These are phyloP conservation scores for Cyberlindnera xylosilytica DNA, from an alignment of 805 yeast genomes.

Conservation along the genomic window DNA sequence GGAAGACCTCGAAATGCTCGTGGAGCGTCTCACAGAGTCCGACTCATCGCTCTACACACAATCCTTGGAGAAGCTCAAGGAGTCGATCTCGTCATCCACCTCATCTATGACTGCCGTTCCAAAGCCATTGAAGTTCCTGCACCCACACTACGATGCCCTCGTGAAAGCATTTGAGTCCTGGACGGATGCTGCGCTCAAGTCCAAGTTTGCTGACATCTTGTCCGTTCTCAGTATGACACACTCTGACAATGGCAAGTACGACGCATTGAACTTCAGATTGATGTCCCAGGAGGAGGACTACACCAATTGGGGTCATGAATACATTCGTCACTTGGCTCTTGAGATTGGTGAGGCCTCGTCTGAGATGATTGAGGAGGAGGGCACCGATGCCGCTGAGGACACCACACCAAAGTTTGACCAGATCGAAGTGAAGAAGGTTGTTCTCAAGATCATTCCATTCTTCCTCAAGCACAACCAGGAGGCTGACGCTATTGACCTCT, in stretches of 20 bases:
- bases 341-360: conserved; percentile 90
- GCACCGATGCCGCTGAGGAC: conserved; percentile 19
- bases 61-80: conserved; percentile 69
- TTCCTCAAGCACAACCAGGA: conserved; percentile 95
- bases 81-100: conserved; percentile 83
- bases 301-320: conserved; percentile 97
- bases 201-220: conserved; percentile 77
- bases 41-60: conserved; percentile 45
- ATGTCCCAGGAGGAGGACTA: conserved; percentile 53
- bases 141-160: conserved; percentile 79
- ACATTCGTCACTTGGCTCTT: conserved; percentile 90
- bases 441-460: conserved; percentile 79
- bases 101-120: conserved; percentile 99
- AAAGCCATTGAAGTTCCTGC: conserved; percentile 91
- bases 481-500: conserved; percentile 94
- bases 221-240: conserved; percentile 96
- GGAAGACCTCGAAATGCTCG: conserved; percentile 80
- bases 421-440: conserved; percentile 53
- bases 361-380: conserved; percentile 43
- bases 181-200: conserved; percentile 47
- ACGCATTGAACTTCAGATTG: conserved; percentile 77
- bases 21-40: conserved; percentile 67
- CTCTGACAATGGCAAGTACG: conserved; percentile 75
- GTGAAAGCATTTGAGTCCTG: conserved; percentile 65
- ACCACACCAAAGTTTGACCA: conserved; percentile 26